These are phyloP conservation scores for Xerocomellus amylosporus DNA, from an alignment of 768 basidiomycete genomes.

Conservation along the genomic window DNA sequence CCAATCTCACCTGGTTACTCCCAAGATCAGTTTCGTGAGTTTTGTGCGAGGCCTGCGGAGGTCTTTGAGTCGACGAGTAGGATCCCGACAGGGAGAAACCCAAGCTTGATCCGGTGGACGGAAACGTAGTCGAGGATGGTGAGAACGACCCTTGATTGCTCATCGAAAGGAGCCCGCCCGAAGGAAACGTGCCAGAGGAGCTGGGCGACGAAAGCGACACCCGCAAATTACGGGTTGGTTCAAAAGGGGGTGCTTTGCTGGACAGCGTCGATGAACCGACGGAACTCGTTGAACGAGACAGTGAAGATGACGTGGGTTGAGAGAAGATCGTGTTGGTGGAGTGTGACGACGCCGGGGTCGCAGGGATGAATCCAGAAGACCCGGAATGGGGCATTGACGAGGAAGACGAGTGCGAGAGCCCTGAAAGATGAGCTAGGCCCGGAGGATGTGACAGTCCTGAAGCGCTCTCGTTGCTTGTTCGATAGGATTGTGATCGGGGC, in stretches of 20 bases:
- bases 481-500: constrained; percentile 27
- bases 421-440: constrained; percentile 16
- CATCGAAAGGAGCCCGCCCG: constrained; percentile 11
- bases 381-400: constrained; percentile 19
- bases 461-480: constrained; percentile 15
- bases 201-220: constrained; percentile 22
- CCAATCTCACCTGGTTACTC: constrained; percentile 3
- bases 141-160: constrained; percentile 18
- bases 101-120: constrained; percentile 9
- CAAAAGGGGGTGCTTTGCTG: constrained; percentile 53
- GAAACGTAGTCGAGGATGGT: constrained; percentile 13
- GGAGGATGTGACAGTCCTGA: constrained; percentile 16
- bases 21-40: constrained; percentile 7
- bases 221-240: constrained; percentile 39
- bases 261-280: constrained; percentile 43
- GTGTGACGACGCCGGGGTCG: constrained; percentile 13
- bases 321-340: constrained; percentile 17
- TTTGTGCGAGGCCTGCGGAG: constrained; percentile 4
- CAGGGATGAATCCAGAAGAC: constrained; percentile 14
- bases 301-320: constrained; percentile 21
- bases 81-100: constrained; percentile 12
- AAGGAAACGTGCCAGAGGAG: constrained; percentile 14
- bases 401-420: constrained; percentile 8
- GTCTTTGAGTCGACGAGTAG: constrained; percentile 17
- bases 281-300: constrained; percentile 31